Conservation (phyloP, 441 rosid genomes). For the Croton laevigatus region DNA sequence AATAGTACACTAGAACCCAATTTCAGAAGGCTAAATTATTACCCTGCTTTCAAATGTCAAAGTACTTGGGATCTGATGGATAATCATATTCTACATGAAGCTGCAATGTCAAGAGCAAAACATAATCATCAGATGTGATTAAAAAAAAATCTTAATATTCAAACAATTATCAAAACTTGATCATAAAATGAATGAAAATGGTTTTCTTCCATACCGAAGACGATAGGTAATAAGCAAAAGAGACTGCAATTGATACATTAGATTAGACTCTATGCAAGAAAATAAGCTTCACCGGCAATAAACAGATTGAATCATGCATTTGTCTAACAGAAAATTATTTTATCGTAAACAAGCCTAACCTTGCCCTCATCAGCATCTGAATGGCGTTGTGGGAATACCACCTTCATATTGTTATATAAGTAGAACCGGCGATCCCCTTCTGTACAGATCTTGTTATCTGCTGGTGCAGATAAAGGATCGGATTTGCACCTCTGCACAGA, state of each 20-base stretch:
- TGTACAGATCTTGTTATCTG: slow-evolving; percentile 21
- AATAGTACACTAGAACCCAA: slow-evolving; percentile 18
- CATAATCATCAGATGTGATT: background rate
- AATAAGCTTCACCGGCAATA: background rate
- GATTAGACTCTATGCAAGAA: background rate
- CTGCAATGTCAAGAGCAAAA: slow-evolving; percentile 33
- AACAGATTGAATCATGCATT: slow-evolving; percentile 13
- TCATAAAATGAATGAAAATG: background rate
- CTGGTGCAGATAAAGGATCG: slow-evolving; percentile 36
- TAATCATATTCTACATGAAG: slow-evolving; percentile 46
- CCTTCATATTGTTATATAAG: slow-evolving; percentile 51
- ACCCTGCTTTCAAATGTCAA: slow-evolving; percentile 37
- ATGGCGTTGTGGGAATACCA: slow-evolving; percentile 63
- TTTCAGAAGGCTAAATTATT: background rate
- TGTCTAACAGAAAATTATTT: background rate
- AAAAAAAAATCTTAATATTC: background rate
- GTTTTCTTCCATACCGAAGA: too few relatives aligned
- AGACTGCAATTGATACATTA: background rate
- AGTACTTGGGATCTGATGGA: slow-evolving; percentile 56
- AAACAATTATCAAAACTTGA: too few relatives aligned
- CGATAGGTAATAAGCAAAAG: too few relatives aligned
- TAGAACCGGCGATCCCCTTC: slow-evolving; percentile 39
- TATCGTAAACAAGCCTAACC: slow-evolving; percentile 27
- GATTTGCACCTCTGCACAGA: slow-evolving; percentile 49
- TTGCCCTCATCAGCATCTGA: slow-evolving; percentile 65